Conservation (phyloP, 2,329 filamentous ascomycete genomes). For the Venturia carpophila region DNA sequence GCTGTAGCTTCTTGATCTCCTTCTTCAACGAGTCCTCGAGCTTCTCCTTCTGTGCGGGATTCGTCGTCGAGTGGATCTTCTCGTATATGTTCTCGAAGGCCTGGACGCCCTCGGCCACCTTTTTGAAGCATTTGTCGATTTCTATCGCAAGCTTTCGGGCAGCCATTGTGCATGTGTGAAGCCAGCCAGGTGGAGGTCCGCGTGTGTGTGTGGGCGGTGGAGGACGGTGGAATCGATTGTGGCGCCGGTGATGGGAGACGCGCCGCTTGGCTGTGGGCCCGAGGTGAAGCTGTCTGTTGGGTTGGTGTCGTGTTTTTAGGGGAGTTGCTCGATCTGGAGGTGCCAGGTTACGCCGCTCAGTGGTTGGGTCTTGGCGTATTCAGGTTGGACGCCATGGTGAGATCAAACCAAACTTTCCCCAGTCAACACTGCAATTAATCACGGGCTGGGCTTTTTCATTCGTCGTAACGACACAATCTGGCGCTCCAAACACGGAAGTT, state of each 20-base stretch:
- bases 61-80: constrained; percentile 89
- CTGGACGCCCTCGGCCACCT: constrained; percentile 84
- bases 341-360: too few relatives aligned
- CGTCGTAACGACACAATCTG: neutral
- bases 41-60: constrained; percentile 95
- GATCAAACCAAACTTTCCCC: too few relatives aligned
- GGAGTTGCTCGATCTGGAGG: neutral
- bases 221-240: neutral
- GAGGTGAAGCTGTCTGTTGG: neutral
- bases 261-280: neutral
- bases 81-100: constrained; percentile 95
- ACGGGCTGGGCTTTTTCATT: neutral
- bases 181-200: neutral
- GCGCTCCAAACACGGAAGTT: neutral
- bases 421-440: neutral
- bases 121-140: constrained; percentile 99
- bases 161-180: constrained; percentile 56
- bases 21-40: constrained; percentile 96
- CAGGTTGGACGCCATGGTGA: too few relatives aligned
- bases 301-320: neutral
- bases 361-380: too few relatives aligned
- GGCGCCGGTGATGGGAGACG: neutral
- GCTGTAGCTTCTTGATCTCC: constrained; percentile 99
- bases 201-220: neutral
- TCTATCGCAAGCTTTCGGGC: constrained; percentile 95